Evolutionary conservation across 139 green algal genomes (phyloP).

Genomic region (Diplosphaera chodatii): DNA sequence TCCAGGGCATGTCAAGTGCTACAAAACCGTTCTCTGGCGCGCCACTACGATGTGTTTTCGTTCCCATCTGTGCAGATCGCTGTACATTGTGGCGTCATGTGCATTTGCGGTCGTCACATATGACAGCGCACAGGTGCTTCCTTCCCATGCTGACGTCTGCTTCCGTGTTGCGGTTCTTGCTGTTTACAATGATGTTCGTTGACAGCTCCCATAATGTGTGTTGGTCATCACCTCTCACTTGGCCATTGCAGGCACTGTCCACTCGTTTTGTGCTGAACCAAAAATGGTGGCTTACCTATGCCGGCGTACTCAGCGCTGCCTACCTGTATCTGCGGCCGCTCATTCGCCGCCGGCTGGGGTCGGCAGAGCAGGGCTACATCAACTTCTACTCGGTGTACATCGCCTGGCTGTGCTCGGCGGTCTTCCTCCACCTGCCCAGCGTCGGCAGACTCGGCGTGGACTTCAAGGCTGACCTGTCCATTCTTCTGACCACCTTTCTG

Average conservation of each 20-base stretch:
- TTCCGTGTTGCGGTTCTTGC: too few species aligned
- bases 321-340: slow-evolving; percentile 79
- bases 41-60: not conserved
- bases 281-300: not conserved
- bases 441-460: slow-evolving; percentile 69
- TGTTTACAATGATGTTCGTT: too few species aligned
- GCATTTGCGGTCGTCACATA: not conserved
- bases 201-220: too few species aligned
- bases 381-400: slow-evolving; percentile 78
- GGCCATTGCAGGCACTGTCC: not conserved
- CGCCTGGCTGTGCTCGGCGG: slow-evolving; percentile 67
- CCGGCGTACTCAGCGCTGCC: slow-evolving; percentile 3
- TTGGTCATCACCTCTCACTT: too few species aligned
- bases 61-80: not conserved
- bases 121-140: not conserved
- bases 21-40: not conserved
- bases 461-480: slow-evolving; percentile 63
- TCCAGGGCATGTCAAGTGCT: not conserved
- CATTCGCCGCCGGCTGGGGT: slow-evolving; percentile 65
- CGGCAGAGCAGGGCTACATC: slow-evolving; percentile 59
- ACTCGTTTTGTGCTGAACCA: not conserved
- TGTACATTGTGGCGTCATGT: not conserved
- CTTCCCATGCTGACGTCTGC: not conserved
- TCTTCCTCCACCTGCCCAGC: slow-evolving; percentile 79
- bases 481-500: slow-evolving; percentile 61